A percentile compares a stretch with the other conserved stretches of the same genome.
These are phyloP conservation scores for Pisolithus sp. DNA, from an alignment of 768 basidiomycete genomes.

Conservation along the genomic window DNA sequence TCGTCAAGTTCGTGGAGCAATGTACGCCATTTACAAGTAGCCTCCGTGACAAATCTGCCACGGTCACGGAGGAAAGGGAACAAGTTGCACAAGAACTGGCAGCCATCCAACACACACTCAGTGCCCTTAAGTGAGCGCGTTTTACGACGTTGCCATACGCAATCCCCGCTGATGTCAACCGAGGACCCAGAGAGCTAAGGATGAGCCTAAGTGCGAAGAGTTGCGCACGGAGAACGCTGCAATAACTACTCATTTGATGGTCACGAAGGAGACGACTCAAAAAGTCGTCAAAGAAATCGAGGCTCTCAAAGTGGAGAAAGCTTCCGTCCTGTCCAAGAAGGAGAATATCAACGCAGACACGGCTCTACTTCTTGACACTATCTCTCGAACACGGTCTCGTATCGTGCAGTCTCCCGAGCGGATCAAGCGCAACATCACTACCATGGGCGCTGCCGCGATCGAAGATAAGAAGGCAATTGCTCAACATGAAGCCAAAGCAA, in stretches of 20 bases:
- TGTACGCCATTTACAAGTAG: conserved; percentile 54
- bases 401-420: conserved; percentile 92
- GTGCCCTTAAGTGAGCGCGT: conserved; percentile 47
- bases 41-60: conserved; percentile 54
- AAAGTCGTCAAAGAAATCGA: conserved; percentile 60
- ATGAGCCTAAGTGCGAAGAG: conserved; percentile 61
- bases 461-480: conserved; percentile 67
- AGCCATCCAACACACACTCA: conserved; percentile 47
- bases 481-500: conserved; percentile 62
- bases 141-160: not conserved
- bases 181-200: conserved; percentile 59
- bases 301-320: conserved; percentile 65
- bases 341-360: conserved; percentile 60
- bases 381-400: conserved; percentile 58
- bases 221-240: conserved; percentile 54
- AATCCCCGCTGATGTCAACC: not conserved
- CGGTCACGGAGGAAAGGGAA: conserved; percentile 57
- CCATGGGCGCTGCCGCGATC: conserved; percentile 61
- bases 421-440: conserved; percentile 72
- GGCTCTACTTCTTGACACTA: conserved; percentile 50
- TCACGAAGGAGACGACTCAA: conserved; percentile 60
- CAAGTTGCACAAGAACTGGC: conserved; percentile 42
- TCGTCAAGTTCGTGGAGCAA: conserved; percentile 84
- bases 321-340: conserved; percentile 57
- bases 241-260: conserved; percentile 59